A percentile compares a stretch with the other conserved stretches of the same genome.
These are phyloP conservation scores for Davidsoniella australis DNA, from an alignment of 2,329 filamentous ascomycete genomes.

Conservation along the genomic window DNA sequence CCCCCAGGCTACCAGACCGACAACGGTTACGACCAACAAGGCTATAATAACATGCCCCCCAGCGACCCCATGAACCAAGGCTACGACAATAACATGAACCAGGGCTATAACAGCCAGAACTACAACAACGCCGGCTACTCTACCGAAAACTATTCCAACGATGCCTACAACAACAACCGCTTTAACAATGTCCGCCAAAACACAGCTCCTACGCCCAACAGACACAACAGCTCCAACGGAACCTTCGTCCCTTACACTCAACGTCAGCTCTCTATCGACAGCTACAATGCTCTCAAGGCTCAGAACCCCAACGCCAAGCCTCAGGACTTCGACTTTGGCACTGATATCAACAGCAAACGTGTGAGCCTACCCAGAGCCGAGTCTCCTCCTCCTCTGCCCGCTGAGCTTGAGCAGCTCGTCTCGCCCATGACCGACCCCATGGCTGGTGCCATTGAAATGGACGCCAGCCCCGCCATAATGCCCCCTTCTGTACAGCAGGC, in stretches of 20 bases:
- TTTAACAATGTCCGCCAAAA: constrained; percentile 13
- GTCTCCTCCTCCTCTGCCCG: constrained; percentile 44
- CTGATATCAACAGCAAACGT: constrained; percentile 29
- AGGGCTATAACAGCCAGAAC: background rate
- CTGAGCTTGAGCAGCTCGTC: constrained; percentile 40
- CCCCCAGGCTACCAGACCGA: constrained; percentile 27
- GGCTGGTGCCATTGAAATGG: constrained; percentile 48
- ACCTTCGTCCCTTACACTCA: constrained; percentile 10
- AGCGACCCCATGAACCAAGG: constrained; percentile 2
- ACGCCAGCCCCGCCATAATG: constrained; percentile 38
- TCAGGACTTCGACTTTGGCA: constrained; percentile 16
- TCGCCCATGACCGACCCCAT: constrained; percentile 1
- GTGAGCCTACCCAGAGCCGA: constrained; percentile 37
- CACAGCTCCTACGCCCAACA: background rate
- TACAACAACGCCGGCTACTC: background rate
- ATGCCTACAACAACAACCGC: constrained; percentile 19
- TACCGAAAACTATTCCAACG: constrained; percentile 14
- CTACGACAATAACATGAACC: background rate
- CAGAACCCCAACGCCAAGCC: constrained; percentile 4
- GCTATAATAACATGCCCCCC: constrained; percentile 21
- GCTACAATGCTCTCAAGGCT: constrained; percentile 18
- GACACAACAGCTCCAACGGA: constrained; percentile 6
- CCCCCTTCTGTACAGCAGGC: constrained; percentile 14
- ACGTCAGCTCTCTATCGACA: constrained; percentile 15
- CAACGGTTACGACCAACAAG: constrained; percentile 14